phyloP scores from a whole-genome alignment of 2,329 filamentous ascomycete species.

The Saccharata proteae region DNA sequence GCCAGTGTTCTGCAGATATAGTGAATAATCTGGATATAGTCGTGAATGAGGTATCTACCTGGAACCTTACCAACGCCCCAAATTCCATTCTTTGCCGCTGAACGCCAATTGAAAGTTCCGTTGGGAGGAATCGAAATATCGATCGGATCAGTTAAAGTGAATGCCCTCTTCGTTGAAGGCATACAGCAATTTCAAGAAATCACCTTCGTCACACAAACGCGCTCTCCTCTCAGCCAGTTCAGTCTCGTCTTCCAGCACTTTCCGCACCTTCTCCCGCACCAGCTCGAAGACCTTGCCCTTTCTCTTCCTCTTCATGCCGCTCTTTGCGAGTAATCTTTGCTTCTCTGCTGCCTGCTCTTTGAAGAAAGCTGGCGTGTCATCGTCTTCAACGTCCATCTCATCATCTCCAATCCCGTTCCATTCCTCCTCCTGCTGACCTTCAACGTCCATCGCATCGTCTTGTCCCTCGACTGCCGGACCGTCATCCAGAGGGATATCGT shows the following conservation, averaged over 20 bases:
- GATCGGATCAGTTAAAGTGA: slow-evolving; percentile 70
- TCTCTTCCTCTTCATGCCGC: slow-evolving; percentile 4
- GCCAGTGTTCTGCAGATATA: no score
- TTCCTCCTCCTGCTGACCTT: slow-evolving; percentile 33
- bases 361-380: slow-evolving; percentile 73
- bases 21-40: no score
- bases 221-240: slow-evolving; percentile 69
- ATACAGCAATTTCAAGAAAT: slow-evolving; percentile 71
- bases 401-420: slow-evolving; percentile 39
- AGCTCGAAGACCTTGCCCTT: slow-evolving; percentile 54
- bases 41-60: no score
- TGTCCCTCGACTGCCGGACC: slow-evolving; percentile 25
- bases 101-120: no score
- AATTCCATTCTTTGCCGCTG: no score
- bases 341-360: slow-evolving; percentile 47
- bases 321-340: slow-evolving; percentile 35
- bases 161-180: slow-evolving; percentile 88
- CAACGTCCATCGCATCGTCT: slow-evolving; percentile 40
- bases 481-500: slow-evolving; percentile 67
- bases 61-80: no score
- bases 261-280: slow-evolving; percentile 76
- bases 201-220: slow-evolving; percentile 81
- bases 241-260: slow-evolving; percentile 71
- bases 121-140: no score
- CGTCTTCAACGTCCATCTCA: slow-evolving; percentile 44